These are phyloP conservation scores for Trichoderma oligosporum DNA, from an alignment of 2,329 filamentous ascomycete genomes.

Conservation along the genomic window DNA sequence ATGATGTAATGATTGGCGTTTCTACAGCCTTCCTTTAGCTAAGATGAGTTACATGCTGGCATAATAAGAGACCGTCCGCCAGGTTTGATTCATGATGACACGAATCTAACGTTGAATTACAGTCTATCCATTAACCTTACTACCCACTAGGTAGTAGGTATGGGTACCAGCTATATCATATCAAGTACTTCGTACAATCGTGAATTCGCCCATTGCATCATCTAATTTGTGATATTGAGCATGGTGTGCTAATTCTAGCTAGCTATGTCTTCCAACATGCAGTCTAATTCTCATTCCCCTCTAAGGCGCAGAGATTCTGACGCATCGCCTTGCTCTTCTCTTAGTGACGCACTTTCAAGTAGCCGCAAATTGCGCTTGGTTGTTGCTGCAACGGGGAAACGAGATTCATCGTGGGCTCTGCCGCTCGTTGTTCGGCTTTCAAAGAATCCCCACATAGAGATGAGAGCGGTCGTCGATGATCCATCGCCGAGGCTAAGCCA, in stretches of 20 bases:
- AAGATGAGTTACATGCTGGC: too few relatives aligned
- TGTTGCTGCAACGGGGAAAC: constrained; percentile 61
- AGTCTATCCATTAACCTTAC: too few relatives aligned
- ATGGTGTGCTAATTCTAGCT: neutral
- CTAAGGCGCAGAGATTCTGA: constrained; percentile 32
- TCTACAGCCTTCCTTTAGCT: neutral
- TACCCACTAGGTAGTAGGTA: too few relatives aligned
- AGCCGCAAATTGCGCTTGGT: constrained; percentile 56
- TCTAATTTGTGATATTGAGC: neutral
- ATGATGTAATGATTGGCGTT: neutral
- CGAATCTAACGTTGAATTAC: too few relatives aligned
- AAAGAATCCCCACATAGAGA: constrained; percentile 59
- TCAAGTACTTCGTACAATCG: neutral
- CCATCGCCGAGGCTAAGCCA: constrained; percentile 60
- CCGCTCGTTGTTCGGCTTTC: constrained; percentile 64
- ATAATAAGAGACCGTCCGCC: too few relatives aligned
- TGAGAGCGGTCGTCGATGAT: constrained; percentile 61
- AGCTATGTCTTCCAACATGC: constrained; percentile 30
- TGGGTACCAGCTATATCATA: too few relatives aligned
- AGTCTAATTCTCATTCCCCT: constrained; percentile 32
- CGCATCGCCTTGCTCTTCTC: constrained; percentile 35
- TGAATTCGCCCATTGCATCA: neutral
- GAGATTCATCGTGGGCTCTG: constrained; percentile 63
- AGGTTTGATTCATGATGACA: too few relatives aligned
- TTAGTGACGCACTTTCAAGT: constrained; percentile 35